Conservation (phyloP, 495 filamentous ascomycete genomes). For the Xylaria flabelliformis region DNA sequence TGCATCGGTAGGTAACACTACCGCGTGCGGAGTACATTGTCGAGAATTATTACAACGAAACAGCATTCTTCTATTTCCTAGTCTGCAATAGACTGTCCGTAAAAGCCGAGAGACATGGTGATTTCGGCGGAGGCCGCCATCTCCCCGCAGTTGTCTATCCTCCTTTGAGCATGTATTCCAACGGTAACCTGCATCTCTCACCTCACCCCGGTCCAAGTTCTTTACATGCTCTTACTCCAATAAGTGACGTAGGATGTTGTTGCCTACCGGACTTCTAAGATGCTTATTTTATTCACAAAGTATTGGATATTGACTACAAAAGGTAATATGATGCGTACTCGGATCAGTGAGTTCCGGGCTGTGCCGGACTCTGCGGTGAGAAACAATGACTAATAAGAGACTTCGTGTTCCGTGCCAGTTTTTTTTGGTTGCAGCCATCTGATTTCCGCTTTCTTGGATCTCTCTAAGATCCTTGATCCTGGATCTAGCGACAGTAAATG, state of each 20-base stretch:
- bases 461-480: neutral
- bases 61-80: neutral
- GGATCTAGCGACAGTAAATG: neutral
- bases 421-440: neutral
- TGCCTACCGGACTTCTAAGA: neutral
- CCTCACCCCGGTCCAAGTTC: neutral
- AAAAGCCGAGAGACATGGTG: neutral
- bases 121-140: neutral
- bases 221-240: neutral
- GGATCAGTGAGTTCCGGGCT: neutral
- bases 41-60: neutral
- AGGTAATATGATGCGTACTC: neutral
- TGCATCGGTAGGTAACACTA: conserved; percentile 22
- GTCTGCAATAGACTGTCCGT: neutral
- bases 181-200: neutral
- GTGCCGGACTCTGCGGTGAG: neutral
- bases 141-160: conserved; percentile 18
- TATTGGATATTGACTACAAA: neutral
- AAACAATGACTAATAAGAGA: neutral
- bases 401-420: neutral
- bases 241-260: neutral
- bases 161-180: neutral
- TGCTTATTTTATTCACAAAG: neutral
- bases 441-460: neutral
- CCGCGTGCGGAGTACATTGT: neutral